These are phyloP conservation scores for Aspergillus ostianus DNA, from an alignment of 495 filamentous ascomycete genomes.

Conservation along the genomic window DNA sequence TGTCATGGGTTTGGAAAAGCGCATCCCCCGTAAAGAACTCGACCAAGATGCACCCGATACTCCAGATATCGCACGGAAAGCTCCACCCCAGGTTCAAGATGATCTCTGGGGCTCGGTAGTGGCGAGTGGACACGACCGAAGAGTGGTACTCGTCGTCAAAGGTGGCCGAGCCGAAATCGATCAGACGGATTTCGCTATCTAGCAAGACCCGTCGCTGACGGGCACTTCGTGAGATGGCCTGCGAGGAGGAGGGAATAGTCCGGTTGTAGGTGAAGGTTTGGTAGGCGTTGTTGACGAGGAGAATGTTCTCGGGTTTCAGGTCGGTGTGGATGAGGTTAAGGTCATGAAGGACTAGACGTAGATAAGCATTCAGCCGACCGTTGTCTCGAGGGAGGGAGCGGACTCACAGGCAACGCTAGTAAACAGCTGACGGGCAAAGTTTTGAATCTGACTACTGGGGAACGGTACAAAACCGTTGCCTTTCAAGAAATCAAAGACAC, in stretches of 20 bases:
- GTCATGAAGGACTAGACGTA: constrained; percentile 79
- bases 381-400: not conserved
- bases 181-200: constrained; percentile 93
- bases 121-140: constrained; percentile 91
- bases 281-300: constrained; percentile 83
- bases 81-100: constrained; percentile 97
- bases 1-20: constrained; percentile 97
- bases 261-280: constrained; percentile 98
- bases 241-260: constrained; percentile 87
- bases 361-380: constrained; percentile 8
- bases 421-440: constrained; percentile 89
- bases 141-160: constrained; percentile 99
- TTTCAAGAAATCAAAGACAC: constrained; percentile 98
- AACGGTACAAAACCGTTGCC: constrained; percentile 92
- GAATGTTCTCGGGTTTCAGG: constrained; percentile 96
- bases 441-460: constrained; percentile 98
- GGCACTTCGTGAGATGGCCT: constrained; percentile 69
- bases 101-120: constrained; percentile 96
- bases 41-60: constrained; percentile 97
- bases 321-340: constrained; percentile 98
- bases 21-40: constrained; percentile 99
- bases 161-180: constrained; percentile 96
- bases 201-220: constrained; percentile 84
- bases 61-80: constrained; percentile 98
- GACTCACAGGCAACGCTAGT: constrained; percentile 97